Conservation (phyloP, 73 alveolate genomes). For the Paramecium sonneborni region DNA sequence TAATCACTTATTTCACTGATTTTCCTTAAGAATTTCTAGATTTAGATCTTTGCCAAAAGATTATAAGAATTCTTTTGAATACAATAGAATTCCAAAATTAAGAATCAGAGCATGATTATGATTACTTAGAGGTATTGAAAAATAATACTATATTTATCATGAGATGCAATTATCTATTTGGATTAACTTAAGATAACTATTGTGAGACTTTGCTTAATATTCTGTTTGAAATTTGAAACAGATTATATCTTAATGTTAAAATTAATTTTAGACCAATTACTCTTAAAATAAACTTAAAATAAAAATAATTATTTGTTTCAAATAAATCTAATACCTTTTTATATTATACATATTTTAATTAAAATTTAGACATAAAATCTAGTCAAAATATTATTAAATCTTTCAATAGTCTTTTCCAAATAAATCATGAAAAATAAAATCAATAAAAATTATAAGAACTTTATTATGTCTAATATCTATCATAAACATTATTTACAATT, state of each 20-base stretch:
- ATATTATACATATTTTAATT: too few relatives aligned
- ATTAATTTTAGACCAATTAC: background rate
- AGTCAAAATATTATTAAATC: too few relatives aligned
- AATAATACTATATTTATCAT: background rate
- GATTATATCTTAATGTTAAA: background rate
- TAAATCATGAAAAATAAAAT: background rate
- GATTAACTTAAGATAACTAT: background rate
- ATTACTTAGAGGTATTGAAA: background rate
- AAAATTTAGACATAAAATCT: too few relatives aligned
- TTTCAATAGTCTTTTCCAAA: background rate
- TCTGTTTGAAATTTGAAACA: background rate
- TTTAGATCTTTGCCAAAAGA: background rate
- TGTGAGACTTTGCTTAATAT: background rate
- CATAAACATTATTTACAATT: background rate
- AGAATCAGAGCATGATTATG: background rate
- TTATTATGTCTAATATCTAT: background rate
- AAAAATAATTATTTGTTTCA: background rate
- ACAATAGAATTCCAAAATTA: background rate
- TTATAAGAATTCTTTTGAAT: background rate
- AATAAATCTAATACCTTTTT: too few relatives aligned
- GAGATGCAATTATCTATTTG: background rate
- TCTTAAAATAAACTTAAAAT: too few relatives aligned
- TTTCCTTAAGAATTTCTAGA: background rate
- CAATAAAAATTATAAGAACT: constrained; percentile 1
- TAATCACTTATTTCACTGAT: background rate